Conservation (phyloP, 176 grass and related monocot genomes). For the Canna indica region DNA sequence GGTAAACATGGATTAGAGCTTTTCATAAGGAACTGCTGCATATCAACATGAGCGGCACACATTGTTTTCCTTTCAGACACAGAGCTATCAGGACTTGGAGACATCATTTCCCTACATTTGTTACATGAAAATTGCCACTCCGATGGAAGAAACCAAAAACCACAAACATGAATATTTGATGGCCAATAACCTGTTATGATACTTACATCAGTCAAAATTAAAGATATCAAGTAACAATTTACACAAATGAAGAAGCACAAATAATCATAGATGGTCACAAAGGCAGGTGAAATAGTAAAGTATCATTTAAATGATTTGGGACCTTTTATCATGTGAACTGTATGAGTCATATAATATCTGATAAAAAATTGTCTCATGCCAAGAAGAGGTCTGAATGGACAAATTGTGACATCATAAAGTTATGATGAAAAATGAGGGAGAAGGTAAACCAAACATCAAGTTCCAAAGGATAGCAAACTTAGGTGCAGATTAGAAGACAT, state of each 20-base stretch:
- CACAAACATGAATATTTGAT: constrained; percentile 49
- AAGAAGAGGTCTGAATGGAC: not conserved
- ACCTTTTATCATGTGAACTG: no score
- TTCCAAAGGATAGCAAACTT: not conserved
- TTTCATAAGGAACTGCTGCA: constrained; percentile 46
- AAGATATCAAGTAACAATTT: not conserved
- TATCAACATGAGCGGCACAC: constrained; percentile 48
- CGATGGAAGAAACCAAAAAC: constrained; percentile 89
- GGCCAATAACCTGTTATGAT: constrained; percentile 75
- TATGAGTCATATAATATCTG: no score
- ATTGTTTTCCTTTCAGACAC: constrained; percentile 19
- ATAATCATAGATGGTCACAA: not conserved
- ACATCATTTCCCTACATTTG: constrained; percentile 44
- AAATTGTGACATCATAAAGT: not conserved
- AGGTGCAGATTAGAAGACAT: no score
- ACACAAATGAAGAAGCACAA: not conserved
- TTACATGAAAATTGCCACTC: constrained; percentile 86
- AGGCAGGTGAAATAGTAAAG: not conserved
- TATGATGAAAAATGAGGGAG: not conserved
- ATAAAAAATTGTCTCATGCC: no score
- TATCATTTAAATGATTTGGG: no score
- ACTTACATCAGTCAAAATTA: not conserved
- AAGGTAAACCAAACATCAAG: not conserved
- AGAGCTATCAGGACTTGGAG: constrained; percentile 28
- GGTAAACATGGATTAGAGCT: constrained; percentile 37